Evolutionary conservation across 2,329 filamentous ascomycete genomes (phyloP).

Genomic region (Sporothrix phasma): DNA sequence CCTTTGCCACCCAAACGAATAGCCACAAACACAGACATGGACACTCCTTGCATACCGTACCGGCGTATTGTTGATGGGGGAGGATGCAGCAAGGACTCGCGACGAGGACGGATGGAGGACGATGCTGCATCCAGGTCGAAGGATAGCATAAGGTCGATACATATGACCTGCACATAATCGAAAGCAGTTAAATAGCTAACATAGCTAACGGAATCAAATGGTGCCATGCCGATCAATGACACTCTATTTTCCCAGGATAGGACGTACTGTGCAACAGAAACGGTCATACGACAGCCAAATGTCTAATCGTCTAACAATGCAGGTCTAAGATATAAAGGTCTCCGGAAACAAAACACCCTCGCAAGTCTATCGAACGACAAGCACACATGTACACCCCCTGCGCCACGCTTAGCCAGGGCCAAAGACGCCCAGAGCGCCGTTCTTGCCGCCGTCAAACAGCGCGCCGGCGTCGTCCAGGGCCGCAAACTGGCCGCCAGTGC

Average conservation of each 20-base stretch:
- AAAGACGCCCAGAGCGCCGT: slow-evolving; percentile 43
- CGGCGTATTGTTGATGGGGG: neutral
- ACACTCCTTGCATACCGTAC: neutral
- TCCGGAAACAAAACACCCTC: no score
- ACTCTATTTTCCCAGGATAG: no score
- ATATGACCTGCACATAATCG: no score
- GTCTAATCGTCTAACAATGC: no score
- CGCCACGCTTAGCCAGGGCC: slow-evolving; percentile 11
- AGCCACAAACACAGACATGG: neutral
- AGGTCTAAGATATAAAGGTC: no score
- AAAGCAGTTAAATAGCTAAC: no score
- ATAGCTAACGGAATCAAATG: no score
- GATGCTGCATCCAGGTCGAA: neutral
- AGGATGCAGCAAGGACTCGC: neutral
- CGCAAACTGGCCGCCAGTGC: slow-evolving; percentile 45
- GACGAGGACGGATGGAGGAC: neutral
- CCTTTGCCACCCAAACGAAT: neutral
- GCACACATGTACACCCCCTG: no score
- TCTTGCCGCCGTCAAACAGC: slow-evolving; percentile 44
- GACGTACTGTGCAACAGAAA: no score
- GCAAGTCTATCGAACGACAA: no score
- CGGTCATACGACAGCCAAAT: no score
- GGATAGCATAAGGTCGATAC: neutral
- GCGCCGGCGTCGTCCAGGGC: slow-evolving; percentile 44
- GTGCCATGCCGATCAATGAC: no score